Evolutionary conservation across 2,329 filamentous ascomycete species (phyloP).

Genomic region (Calonectria pseudoreteaudii): DNA sequence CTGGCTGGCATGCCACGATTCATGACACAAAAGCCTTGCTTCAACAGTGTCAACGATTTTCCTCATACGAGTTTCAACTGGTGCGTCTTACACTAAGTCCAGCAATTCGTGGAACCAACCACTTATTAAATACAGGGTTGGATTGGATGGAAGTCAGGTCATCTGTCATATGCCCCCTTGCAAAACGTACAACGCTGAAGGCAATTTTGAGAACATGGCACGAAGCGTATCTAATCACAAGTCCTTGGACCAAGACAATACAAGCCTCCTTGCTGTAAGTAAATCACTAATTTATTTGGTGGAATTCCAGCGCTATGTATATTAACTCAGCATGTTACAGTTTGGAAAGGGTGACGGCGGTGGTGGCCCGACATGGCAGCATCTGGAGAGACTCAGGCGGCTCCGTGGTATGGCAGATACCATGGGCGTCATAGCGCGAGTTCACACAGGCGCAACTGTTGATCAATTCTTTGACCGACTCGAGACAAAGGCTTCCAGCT

Average conservation of each 20-base stretch:
- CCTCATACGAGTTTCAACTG: conserved; percentile 98
- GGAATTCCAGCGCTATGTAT: no score
- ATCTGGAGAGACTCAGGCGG: conserved; percentile 58
- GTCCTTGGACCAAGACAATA: conserved; percentile 87
- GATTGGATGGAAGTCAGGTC: conserved; percentile 94
- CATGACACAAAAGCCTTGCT: conserved; percentile 97
- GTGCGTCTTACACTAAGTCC: not conserved
- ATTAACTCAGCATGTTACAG: not conserved
- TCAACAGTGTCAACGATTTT: conserved; percentile 99
- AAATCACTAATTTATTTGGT: not conserved
- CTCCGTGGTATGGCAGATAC: conserved; percentile 93
- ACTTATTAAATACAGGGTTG: conserved; percentile 74
- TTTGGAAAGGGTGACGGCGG: conserved; percentile 64
- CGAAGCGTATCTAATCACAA: conserved; percentile 89
- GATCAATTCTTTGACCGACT: conserved; percentile 94
- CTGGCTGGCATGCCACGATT: conserved; percentile 95
- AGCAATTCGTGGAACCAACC: not conserved
- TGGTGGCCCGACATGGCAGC: conserved; percentile 74
- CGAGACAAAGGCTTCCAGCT: conserved; percentile 82
- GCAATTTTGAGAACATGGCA: conserved; percentile 91
- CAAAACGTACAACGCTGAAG: conserved; percentile 94
- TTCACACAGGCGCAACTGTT: conserved; percentile 89
- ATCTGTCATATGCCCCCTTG: conserved; percentile 97
- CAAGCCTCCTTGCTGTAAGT: conserved; percentile 74
- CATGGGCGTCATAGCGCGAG: conserved; percentile 80